These are phyloP conservation scores for Leucaena leucocephala DNA, from an alignment of 306 rosid species.

Conservation along the genomic window DNA sequence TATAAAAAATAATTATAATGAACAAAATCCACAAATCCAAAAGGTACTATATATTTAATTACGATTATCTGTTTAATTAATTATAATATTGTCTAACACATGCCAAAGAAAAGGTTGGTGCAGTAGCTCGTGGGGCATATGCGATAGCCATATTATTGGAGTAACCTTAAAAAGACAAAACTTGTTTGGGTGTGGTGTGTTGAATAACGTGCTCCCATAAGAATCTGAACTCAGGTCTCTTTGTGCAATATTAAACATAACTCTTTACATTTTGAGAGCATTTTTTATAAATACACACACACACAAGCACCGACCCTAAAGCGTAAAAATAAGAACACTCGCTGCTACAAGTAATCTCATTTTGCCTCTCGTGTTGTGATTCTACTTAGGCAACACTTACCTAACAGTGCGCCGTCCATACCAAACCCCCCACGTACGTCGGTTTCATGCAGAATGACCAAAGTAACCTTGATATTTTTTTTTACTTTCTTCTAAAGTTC, in stretches of 20 bases:
- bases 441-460: neutral
- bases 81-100: too few relatives aligned
- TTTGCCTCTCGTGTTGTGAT: neutral
- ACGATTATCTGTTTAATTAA: neutral
- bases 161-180: neutral
- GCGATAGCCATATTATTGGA: neutral
- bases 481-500: too few relatives aligned
- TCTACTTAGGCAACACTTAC: conserved; percentile 3
- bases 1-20: too few relatives aligned
- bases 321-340: neutral
- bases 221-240: neutral
- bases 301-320: conserved; percentile 1
- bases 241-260: neutral
- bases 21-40: too few relatives aligned
- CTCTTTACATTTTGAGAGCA: too few relatives aligned
- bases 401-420: conserved; percentile 26
- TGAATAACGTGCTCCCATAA: neutral
- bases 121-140: neutral
- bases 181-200: neutral
- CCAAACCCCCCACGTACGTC: conserved; percentile 20
- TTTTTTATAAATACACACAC: neutral
- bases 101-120: neutral
- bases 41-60: too few relatives aligned
- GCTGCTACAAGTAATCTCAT: neutral
- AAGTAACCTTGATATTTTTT: neutral